These are phyloP conservation scores for Linderina pennispora DNA, from an alignment of 192 early-diverging fungal genomes.

Conservation along the genomic window DNA sequence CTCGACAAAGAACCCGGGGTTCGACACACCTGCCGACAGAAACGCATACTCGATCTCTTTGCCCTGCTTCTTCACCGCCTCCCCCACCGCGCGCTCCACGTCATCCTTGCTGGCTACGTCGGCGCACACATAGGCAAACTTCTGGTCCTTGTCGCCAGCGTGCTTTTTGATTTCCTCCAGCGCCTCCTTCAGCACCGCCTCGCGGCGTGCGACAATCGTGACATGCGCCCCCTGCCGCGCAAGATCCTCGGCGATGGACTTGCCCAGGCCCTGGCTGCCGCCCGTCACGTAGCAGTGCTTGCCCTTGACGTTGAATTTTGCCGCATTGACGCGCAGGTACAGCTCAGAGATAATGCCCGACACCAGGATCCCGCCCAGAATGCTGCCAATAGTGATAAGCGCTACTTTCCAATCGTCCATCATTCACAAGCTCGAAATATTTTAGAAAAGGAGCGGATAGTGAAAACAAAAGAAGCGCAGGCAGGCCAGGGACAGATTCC, in stretches of 20 bases:
- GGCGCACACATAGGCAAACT: conserved; percentile 51
- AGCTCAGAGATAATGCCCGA: conserved; percentile 7
- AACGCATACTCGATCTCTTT: conserved; percentile 49
- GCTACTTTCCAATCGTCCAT: conserved; percentile 41
- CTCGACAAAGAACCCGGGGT: conserved; percentile 64
- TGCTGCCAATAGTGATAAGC: conserved; percentile 13
- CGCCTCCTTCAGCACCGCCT: conserved; percentile 43
- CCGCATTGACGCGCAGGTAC: conserved; percentile 11
- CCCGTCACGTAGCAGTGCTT: conserved; percentile 72
- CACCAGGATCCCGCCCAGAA: conserved; percentile 17
- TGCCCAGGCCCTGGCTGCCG: conserved; percentile 68
- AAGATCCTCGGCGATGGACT: conserved; percentile 55
- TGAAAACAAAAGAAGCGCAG: background rate
- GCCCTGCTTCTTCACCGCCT: conserved; percentile 48
- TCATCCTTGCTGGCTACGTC: conserved; percentile 55
- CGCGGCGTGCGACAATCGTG: conserved; percentile 57
- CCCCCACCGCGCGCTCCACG: conserved; percentile 50
- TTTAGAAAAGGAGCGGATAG: background rate
- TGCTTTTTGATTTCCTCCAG: conserved; percentile 49
- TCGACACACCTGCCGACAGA: conserved; percentile 29
- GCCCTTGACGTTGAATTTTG: conserved; percentile 34
- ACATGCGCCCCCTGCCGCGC: conserved; percentile 64
- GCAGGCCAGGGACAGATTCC: background rate
- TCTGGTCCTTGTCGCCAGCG: conserved; percentile 36
- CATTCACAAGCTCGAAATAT: background rate